Evolutionary conservation across 257 asterid genomes (phyloP), one percentile per base, ranked within the genome.

Genomic region (Leonotis leonurus): DNA sequence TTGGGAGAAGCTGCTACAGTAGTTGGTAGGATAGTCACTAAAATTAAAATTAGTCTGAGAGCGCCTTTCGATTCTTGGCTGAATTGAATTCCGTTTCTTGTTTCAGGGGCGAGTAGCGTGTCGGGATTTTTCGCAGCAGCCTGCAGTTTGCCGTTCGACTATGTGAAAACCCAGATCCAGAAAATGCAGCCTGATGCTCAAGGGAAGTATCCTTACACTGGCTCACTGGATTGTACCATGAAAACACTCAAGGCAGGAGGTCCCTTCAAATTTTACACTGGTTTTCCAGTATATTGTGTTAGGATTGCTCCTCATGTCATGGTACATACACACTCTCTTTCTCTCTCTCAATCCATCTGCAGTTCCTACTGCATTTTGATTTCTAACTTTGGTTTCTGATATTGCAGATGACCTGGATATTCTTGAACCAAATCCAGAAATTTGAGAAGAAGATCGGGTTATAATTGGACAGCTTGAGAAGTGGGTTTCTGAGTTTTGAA

Each of bases 231-330:
- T 58, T 93, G 99, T 72, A 71, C 87, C 49, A 14, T 81, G 84
- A 82, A 93, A 74, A 93, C 97, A 0, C 77, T 93, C 26, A 93
- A 89, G 78, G 20, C 95, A 1, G 97, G 99, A 18, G 99, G 99
- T 2, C 97, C 97, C 30, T 80, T 93, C 61, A 93, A 93, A 61
- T 89, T 93, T 49, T 93, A 93, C 85, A 83, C 97, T 16, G 99
- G 99, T 52, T 93, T 93, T 48, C 99, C 97, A 11, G 96, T 93
- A 9, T 93, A 93, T 52, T 93, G 97, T 57, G 86, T 89, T 58
- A 75, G 99, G 81, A 93, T 93, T 66, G 99, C 99, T 33, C 99
- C 99, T 59, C 99, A 93, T 58, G 99, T 93, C 84, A 93, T 93
- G 99, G 99, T 89, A 12, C 56, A 30, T n/a, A 67, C 66, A 32